These are phyloP conservation scores for Manihot esculenta DNA, from an alignment of 441 rosid species.

Conservation along the genomic window DNA sequence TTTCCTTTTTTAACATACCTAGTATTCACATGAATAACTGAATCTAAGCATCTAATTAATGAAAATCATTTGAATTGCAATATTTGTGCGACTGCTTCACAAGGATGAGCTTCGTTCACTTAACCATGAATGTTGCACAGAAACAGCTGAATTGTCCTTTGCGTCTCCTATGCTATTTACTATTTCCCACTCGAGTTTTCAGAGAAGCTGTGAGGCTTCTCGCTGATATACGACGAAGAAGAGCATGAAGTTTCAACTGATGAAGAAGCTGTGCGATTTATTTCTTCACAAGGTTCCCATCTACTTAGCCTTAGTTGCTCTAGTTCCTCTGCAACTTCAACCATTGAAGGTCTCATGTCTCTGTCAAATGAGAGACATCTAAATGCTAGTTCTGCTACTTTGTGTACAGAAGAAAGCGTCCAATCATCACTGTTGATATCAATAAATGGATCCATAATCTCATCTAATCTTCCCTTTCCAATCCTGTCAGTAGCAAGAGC, in stretches of 20 bases:
- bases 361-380: constrained; percentile 79
- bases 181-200: constrained; percentile 12
- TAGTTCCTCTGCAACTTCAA: constrained; percentile 76
- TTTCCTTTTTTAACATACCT: no score
- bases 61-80: no score
- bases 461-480: constrained; percentile 54
- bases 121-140: constrained; percentile 42
- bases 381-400: constrained; percentile 77
- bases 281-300: constrained; percentile 36
- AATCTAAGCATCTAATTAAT: no score
- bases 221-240: constrained; percentile 36
- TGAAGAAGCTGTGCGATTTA: constrained; percentile 21
- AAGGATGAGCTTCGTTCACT: constrained; percentile 60
- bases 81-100: no score
- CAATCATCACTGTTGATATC: constrained; percentile 50
- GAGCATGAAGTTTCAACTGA: constrained; percentile 29
- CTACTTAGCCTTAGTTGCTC: constrained; percentile 50
- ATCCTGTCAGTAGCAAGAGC: constrained; percentile 70
- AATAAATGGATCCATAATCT: constrained; percentile 72
- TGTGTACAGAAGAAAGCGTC: constrained; percentile 58
- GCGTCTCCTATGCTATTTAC: constrained; percentile 13
- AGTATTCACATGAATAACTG: no score
- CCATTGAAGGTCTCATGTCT: constrained; percentile 86
- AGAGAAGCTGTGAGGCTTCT: constrained; percentile 29
- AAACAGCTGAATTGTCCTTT: constrained; percentile 38